Evolutionary conservation across 2,329 filamentous ascomycete species (phyloP).

Genomic region (Aspergillus ochraceus): DNA sequence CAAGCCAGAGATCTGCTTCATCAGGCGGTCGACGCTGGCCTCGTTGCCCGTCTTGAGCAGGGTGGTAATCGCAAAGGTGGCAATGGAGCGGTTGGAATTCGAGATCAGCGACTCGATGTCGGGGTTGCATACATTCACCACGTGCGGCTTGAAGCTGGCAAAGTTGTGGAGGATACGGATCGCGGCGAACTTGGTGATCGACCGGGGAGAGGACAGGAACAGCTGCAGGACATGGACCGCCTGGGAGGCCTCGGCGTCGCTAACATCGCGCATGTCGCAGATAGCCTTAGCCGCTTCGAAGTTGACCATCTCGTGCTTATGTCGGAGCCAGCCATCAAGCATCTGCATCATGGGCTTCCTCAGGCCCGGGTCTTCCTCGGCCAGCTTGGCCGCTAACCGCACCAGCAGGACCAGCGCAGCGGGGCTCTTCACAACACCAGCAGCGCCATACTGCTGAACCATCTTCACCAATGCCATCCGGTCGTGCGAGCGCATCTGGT

Average conservation of each 20-base stretch:
- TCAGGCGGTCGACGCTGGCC: slow-evolving; percentile 90
- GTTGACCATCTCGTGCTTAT: slow-evolving; percentile 99
- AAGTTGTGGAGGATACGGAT: slow-evolving; percentile 96
- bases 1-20: slow-evolving; percentile 98
- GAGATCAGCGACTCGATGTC: slow-evolving; percentile 97
- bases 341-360: slow-evolving; percentile 96
- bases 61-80: slow-evolving; percentile 97
- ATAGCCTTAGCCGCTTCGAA: slow-evolving; percentile 99
- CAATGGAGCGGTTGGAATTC: slow-evolving; percentile 95
- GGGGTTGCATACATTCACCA: slow-evolving; percentile 90
- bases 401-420: slow-evolving; percentile 91
- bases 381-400: slow-evolving; percentile 85
- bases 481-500: slow-evolving; percentile 97
- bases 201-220: slow-evolving; percentile 91
- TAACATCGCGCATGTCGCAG: slow-evolving; percentile 89
- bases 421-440: slow-evolving; percentile 91
- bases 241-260: slow-evolving; percentile 85
- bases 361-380: slow-evolving; percentile 85
- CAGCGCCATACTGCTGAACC: slow-evolving; percentile 97
- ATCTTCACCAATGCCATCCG: slow-evolving; percentile 99
- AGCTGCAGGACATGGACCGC: slow-evolving; percentile 94
- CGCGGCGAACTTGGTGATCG: slow-evolving; percentile 95
- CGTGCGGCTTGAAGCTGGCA: slow-evolving; percentile 91
- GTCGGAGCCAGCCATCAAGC: slow-evolving; percentile 91
- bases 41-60: slow-evolving; percentile 98